Percentiles rank a stretch among this genome's conserved stretches.
Conservation (phyloP, 306 rosid genomes). For the Chamaecrista fasciculata region DNA sequence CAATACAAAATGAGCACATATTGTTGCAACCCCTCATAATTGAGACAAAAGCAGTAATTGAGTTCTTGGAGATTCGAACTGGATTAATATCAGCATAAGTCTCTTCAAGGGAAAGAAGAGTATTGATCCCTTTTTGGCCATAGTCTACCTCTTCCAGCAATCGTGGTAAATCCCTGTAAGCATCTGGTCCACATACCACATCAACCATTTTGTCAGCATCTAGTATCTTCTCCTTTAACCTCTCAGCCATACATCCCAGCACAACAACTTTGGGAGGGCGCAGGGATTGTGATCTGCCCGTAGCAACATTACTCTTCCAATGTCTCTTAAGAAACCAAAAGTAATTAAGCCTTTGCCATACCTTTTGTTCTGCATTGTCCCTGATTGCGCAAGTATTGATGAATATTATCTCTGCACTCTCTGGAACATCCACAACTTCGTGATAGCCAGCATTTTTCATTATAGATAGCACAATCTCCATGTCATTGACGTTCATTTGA, state of each 20-base stretch:
- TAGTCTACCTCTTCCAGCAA: slow-evolving; percentile 83
- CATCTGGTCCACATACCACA: slow-evolving; percentile 97
- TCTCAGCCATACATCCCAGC: slow-evolving; percentile 98
- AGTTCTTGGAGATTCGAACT: slow-evolving; percentile 80
- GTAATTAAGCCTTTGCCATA: slow-evolving; percentile 98
- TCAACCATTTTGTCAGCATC: slow-evolving; percentile 97
- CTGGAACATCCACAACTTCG: slow-evolving; percentile 74
- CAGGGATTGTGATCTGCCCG: slow-evolving; percentile 68
- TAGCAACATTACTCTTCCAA: slow-evolving; percentile 82
- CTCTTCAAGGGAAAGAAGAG: slow-evolving; percentile 95
- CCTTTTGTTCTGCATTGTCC: slow-evolving; percentile 97
- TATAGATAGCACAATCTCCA: slow-evolving; percentile 86
- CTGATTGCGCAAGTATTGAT: slow-evolving; percentile 97
- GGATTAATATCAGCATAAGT: slow-evolving; percentile 95
- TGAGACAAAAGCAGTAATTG: slow-evolving; percentile 82
- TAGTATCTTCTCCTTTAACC: slow-evolving; percentile 89
- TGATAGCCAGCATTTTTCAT: slow-evolving; percentile 86
- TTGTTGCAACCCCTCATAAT: slow-evolving; percentile 99
- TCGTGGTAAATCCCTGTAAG: slow-evolving; percentile 86
- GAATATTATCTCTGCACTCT: slow-evolving; percentile 88
- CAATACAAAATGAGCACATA: slow-evolving; percentile 97
- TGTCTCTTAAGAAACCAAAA: slow-evolving; percentile 98
- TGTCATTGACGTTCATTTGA: slow-evolving; percentile 94
- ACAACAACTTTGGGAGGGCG: slow-evolving; percentile 92
- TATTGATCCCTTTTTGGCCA: slow-evolving; percentile 95